These are phyloP conservation scores for Teratosphaeria viscida DNA, from an alignment of 2,329 filamentous ascomycete species.

Conservation along the genomic window DNA sequence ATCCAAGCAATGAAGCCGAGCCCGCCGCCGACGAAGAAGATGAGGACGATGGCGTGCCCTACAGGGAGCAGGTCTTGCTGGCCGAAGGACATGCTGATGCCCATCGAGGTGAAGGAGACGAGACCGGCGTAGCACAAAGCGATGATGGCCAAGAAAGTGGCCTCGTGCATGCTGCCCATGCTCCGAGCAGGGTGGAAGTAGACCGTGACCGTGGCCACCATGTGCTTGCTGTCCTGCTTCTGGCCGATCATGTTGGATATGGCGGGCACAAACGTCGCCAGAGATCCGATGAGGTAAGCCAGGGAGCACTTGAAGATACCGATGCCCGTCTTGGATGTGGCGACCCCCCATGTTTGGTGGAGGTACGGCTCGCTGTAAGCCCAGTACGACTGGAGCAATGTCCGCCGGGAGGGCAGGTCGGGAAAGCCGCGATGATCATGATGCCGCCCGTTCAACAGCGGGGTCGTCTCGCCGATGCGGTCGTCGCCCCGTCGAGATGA, in stretches of 20 bases:
- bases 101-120: slow-evolving; percentile 77
- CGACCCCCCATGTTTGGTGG: slow-evolving; percentile 37
- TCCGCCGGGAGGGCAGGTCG: neutral
- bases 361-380: neutral
- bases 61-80: slow-evolving; percentile 55
- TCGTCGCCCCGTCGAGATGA: slow-evolving; percentile 28
- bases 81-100: slow-evolving; percentile 69
- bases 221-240: slow-evolving; percentile 80
- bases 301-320: slow-evolving; percentile 84
- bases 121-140: slow-evolving; percentile 71
- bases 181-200: slow-evolving; percentile 89
- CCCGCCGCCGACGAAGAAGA: slow-evolving; percentile 72
- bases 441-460: slow-evolving; percentile 11
- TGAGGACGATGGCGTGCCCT: slow-evolving; percentile 67
- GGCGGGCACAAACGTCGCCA: slow-evolving; percentile 71
- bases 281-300: slow-evolving; percentile 75
- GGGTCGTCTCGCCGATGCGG: slow-evolving; percentile 28
- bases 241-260: slow-evolving; percentile 62
- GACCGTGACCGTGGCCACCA: slow-evolving; percentile 85
- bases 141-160: slow-evolving; percentile 61
- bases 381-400: neutral
- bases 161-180: slow-evolving; percentile 81
- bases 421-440: neutral
- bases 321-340: slow-evolving; percentile 61
- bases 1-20: slow-evolving; percentile 62